Base-by-base conservation (phyloP, 1,284 basidiomycete genomes). In the Dichomitus squalens region DNA sequence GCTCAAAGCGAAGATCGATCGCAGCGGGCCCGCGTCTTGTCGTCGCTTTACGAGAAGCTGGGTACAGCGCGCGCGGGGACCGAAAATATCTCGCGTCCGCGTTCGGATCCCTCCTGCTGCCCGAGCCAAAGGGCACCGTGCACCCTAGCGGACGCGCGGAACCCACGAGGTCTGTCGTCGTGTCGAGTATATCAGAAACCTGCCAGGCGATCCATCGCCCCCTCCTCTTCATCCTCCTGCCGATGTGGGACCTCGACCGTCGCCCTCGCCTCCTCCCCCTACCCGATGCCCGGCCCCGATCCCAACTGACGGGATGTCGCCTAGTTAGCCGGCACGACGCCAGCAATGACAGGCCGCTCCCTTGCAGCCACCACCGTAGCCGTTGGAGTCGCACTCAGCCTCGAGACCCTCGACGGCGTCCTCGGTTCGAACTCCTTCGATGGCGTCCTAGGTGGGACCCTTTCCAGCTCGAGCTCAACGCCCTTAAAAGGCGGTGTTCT, bases 101-200 rank as follows among this genome's bases (percentile, higher is more conserved):
- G 44, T 52, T 53, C 52, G 46, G 47, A 23, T 18, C 49, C 36
- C 51, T 52, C 55, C 49, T 49, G 49, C 51, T 58, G 44, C 47
- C 34, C 44, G n/a, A n/a, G n/a, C n/a, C n/a, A n/a, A n/a, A 31
- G 18, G 46, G 55, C 31, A 46, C 35, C 50, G 38, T 34, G 52
- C 47, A 29, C 51, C 55, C 31, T 36, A 36, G 34, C 47, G 38
- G 49, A 33, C 39, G 56, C 52, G 56, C 31, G 58, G 61, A 39
- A 20, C 36, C 55, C 61, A 60, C 61, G 58, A 57, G 61, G 60
- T 59, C 48, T 56, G 57, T 20, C 54, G 50, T 53, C 53, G 55
- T 53, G 55, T 38, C 25, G 53, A 36, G 43, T 59, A 63, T 57
- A 63, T 59, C 14, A 63, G n/a, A n/a, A 55, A 47, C 49, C 34